These are phyloP conservation scores for Botrytis byssoidea DNA, from an alignment of 2,329 filamentous ascomycete genomes.

Conservation along the genomic window DNA sequence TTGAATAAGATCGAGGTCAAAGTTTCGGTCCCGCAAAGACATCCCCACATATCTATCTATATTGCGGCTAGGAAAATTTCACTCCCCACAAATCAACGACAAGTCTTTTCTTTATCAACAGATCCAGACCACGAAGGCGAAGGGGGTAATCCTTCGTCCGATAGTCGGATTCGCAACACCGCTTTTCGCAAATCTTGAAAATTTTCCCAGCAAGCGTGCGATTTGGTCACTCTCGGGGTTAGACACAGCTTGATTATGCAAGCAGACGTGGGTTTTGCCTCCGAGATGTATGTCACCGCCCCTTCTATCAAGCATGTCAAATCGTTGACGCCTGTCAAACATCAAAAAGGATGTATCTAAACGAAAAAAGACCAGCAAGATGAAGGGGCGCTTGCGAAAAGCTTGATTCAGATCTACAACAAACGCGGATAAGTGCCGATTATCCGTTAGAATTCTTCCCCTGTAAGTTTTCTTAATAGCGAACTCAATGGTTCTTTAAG, in stretches of 20 bases:
- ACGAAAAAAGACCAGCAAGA: not conserved
- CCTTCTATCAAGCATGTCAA: not conserved
- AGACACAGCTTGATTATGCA: not conserved
- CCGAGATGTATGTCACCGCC: not conserved
- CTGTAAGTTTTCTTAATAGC: not conserved
- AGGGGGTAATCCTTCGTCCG: slow-evolving; percentile 2
- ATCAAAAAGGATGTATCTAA: slow-evolving; percentile 2
- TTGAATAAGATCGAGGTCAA: not conserved
- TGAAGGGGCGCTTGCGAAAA: slow-evolving; percentile 2
- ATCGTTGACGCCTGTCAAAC: slow-evolving; percentile 8
- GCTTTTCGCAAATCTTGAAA: not conserved
- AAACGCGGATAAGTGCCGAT: slow-evolving; percentile 13
- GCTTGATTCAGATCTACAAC: not conserved
- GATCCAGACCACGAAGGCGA: not conserved
- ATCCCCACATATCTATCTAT: slow-evolving; percentile 3
- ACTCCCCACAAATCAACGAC: not conserved
- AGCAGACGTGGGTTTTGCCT: not conserved
- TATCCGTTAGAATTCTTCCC: slow-evolving; percentile 7
- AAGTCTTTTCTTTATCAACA: slow-evolving; percentile 4
- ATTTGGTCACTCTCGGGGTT: not conserved
- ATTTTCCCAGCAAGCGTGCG: not conserved
- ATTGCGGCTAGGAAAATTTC: not conserved
- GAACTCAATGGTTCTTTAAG: slow-evolving; percentile 2
- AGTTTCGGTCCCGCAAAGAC: not conserved
- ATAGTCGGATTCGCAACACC: slow-evolving; percentile 14